Conservation (phyloP, 129 eudicot genomes). For the Lactuca sativa region DNA sequence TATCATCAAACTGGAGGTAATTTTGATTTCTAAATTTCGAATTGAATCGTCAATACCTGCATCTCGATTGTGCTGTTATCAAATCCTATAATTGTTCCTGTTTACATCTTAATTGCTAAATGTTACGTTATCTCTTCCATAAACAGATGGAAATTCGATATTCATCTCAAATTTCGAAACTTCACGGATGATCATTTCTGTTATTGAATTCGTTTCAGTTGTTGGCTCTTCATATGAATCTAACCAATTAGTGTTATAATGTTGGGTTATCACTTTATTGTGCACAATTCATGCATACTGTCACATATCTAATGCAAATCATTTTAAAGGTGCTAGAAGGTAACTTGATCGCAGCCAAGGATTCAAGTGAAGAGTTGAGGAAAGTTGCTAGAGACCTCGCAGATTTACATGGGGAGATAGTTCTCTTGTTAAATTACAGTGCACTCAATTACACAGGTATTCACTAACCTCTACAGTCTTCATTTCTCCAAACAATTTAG, state of each 20-base stretch:
- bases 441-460: slow-evolving; percentile 77
- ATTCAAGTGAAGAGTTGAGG: slow-evolving; percentile 44
- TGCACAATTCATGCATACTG: not conserved
- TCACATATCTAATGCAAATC: not conserved
- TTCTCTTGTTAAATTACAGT: slow-evolving; percentile 70
- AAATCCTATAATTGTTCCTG: no score
- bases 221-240: not conserved
- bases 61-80: not conserved
- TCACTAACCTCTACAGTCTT: no score
- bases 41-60: not conserved
- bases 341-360: slow-evolving; percentile 46
- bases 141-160: not conserved
- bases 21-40: not conserved
- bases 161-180: not conserved
- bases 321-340: slow-evolving; percentile 58
- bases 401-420: slow-evolving; percentile 82
- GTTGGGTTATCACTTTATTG: not conserved
- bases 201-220: no score
- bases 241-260: no score
- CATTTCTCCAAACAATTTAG: not conserved
- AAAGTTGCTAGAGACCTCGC: slow-evolving; percentile 51
- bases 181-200: not conserved
- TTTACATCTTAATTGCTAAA: no score
- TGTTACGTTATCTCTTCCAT: no score
- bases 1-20: slow-evolving; percentile 55